Conservation (phyloP, 129 eudicot genomes). For the Kitagawia praeruptora region DNA sequence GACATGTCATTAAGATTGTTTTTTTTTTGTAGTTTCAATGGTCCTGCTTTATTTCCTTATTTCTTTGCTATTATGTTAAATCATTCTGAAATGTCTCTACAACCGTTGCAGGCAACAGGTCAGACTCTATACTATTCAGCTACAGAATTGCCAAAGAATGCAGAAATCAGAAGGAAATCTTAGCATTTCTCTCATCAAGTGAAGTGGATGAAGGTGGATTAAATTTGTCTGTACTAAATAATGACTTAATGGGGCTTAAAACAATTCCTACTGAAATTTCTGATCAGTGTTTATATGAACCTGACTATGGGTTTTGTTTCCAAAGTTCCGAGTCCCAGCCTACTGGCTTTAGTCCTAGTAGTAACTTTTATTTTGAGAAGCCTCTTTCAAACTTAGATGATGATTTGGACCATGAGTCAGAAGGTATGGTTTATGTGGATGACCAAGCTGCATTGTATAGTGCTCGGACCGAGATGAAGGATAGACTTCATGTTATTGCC, state of each 20-base stretch:
- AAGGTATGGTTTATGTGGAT: conserved; percentile 25
- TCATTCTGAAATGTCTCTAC: background rate
- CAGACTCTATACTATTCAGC: conserved; percentile 38
- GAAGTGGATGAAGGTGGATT: conserved; percentile 34
- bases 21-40: background rate
- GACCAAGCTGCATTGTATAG: conserved; percentile 20
- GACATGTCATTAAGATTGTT: background rate
- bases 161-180: conserved; percentile 22
- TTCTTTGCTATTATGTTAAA: background rate
- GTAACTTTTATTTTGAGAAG: conserved; percentile 23
- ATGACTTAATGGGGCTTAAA: conserved; percentile 40
- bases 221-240: conserved; percentile 29
- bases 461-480: conserved; percentile 44
- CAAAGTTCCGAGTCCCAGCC: conserved; percentile 22
- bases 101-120: conserved; percentile 34
- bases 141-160: conserved; percentile 38
- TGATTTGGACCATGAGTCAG: conserved; percentile 31
- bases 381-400: conserved; percentile 30
- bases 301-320: conserved; percentile 17
- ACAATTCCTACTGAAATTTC: conserved; percentile 20
- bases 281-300: conserved; percentile 13
- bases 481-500: conserved; percentile 47
- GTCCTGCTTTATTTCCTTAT: too few relatives aligned
- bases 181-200: conserved; percentile 36
- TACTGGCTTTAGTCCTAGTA: conserved; percentile 32